Conservation (phyloP, 1,284 basidiomycete genomes). For the Ustilago xerochloae region DNA sequence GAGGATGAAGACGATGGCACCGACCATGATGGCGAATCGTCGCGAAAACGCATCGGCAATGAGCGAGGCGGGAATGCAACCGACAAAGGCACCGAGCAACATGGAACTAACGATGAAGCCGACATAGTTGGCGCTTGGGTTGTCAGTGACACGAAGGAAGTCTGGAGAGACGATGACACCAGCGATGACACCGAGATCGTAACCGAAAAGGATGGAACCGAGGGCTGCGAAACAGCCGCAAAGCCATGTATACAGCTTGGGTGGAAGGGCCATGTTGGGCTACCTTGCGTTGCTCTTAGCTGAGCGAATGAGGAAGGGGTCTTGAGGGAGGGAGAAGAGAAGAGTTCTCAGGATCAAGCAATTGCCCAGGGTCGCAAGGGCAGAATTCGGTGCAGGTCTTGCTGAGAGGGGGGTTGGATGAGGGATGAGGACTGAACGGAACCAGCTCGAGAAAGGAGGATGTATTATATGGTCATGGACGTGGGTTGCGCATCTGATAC, state of each 20-base stretch:
- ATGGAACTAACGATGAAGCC: slow-evolving; percentile 71
- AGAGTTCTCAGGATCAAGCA: background rate
- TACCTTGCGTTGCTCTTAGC: background rate
- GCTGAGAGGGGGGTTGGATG: background rate
- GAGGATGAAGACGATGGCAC: slow-evolving; percentile 70
- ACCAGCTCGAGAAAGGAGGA: background rate
- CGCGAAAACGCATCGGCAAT: slow-evolving; percentile 68
- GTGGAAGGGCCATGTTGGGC: slow-evolving; percentile 63
- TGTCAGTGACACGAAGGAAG: slow-evolving; percentile 61
- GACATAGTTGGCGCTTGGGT: slow-evolving; percentile 68
- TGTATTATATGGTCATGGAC: slow-evolving; percentile 10
- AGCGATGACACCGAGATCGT: slow-evolving; percentile 70
- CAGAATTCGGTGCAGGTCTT: background rate
- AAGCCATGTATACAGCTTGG: slow-evolving; percentile 66
- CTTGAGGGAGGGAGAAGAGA: background rate
- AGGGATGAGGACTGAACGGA: background rate
- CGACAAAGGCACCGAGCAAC: slow-evolving; percentile 62
- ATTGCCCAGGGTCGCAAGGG: background rate
- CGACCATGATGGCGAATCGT: slow-evolving; percentile 69
- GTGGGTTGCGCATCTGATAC: background rate
- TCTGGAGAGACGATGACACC: slow-evolving; percentile 70
- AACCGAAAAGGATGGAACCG: slow-evolving; percentile 37
- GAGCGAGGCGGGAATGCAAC: slow-evolving; percentile 67
- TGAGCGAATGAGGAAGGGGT: background rate
- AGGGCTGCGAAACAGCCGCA: slow-evolving; percentile 74